These are phyloP conservation scores for Diplocarpon rosae DNA, from an alignment of 2,329 filamentous ascomycete genomes.

Conservation along the genomic window DNA sequence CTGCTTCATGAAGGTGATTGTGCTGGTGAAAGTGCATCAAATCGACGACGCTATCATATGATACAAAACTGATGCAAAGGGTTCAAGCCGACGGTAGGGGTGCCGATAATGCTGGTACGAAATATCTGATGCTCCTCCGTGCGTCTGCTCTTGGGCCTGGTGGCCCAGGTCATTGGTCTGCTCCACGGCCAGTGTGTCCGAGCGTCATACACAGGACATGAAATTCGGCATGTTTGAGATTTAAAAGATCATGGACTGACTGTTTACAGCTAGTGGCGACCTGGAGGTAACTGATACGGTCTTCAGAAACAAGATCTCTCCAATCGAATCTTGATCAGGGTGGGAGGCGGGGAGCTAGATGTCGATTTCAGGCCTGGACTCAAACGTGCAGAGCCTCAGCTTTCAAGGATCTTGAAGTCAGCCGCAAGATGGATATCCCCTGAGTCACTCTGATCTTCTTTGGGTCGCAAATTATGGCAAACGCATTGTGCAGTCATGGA, in stretches of 20 bases:
- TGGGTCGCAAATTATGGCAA: conserved; percentile 1
- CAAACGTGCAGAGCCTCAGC: conserved; percentile 22
- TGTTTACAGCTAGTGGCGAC: neutral
- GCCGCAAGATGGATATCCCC: neutral
- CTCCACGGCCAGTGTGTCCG: too few relatives aligned
- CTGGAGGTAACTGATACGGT: conserved; percentile 3
- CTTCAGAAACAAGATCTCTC: conserved; percentile 6
- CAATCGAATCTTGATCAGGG: conserved; percentile 11
- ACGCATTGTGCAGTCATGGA: neutral
- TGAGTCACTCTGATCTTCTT: conserved; percentile 10
- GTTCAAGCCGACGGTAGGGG: neutral
- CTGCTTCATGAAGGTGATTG: conserved; percentile 4
- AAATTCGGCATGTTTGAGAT: conserved; percentile 16
- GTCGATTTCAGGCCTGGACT: conserved; percentile 8
- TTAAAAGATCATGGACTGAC: conserved; percentile 8
- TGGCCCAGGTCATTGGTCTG: too few relatives aligned
- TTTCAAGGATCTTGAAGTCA: conserved; percentile 1
- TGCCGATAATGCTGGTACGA: neutral
- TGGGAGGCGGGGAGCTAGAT: too few relatives aligned
- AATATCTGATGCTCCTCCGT: conserved; percentile 1
- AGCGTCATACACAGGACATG: too few relatives aligned
- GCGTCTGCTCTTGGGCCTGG: conserved; percentile 3
- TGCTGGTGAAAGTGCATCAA: conserved; percentile 7
- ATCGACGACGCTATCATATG: conserved; percentile 8
- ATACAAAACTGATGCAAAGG: conserved; percentile 6